These are phyloP conservation scores for Barbarea vulgaris DNA, from an alignment of 345 rosid species.

Conservation along the genomic window DNA sequence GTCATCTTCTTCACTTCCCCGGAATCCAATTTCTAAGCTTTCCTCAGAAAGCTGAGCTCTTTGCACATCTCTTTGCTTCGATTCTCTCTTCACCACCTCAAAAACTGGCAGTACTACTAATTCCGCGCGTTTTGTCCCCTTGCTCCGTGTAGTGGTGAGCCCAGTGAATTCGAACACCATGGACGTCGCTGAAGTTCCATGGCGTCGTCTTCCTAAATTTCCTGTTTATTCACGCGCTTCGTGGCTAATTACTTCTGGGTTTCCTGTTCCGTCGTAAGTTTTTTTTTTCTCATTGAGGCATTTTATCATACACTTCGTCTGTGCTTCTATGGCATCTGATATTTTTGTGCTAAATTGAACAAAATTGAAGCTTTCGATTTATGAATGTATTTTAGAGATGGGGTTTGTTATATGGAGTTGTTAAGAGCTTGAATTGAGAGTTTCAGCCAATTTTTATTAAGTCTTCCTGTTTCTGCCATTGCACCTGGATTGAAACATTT, in stretches of 20 bases:
- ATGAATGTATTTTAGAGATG: background rate
- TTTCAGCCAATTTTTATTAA: background rate
- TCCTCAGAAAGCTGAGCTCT: background rate
- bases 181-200: conserved; percentile 55
- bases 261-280: conserved; percentile 60
- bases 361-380: background rate
- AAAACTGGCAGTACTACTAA: background rate
- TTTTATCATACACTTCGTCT: conserved; percentile 39
- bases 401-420: background rate
- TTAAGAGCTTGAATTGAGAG: conserved; percentile 4
- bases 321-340: background rate
- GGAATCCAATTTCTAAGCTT: conserved; percentile 30
- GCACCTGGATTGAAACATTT: conserved; percentile 8
- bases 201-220: conserved; percentile 44
- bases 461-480: background rate
- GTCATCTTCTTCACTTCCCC: conserved; percentile 26
- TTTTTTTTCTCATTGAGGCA: conserved; percentile 23
- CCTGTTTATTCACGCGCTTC: conserved; percentile 47
- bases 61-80: background rate
- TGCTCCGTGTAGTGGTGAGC: conserved; percentile 36
- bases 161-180: conserved; percentile 37
- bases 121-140: conserved; percentile 8
- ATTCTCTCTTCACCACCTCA: background rate
- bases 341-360: background rate
- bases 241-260: conserved; percentile 42